A percentile compares a stretch with the other conserved stretches of the same genome.
These are phyloP conservation scores for Pholiota conissans DNA, from an alignment of 768 basidiomycete species.

Conservation along the genomic window DNA sequence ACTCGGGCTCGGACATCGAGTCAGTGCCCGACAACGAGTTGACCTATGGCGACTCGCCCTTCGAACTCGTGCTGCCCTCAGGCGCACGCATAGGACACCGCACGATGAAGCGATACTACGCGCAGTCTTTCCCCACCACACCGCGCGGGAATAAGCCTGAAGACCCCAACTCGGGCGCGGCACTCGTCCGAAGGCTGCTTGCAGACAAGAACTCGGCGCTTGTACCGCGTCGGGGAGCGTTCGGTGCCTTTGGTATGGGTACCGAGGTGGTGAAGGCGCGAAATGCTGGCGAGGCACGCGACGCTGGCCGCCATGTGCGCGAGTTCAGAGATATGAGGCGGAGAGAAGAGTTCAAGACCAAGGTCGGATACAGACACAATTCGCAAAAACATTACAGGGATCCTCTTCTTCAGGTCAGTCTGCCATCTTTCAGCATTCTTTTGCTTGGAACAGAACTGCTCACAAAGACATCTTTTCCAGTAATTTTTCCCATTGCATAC, in stretches of 20 bases:
- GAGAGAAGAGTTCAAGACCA: slow-evolving; percentile 83
- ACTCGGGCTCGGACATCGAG: slow-evolving; percentile 30
- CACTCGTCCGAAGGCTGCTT: slow-evolving; percentile 74
- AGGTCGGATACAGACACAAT: slow-evolving; percentile 78
- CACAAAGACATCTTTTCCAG: neutral
- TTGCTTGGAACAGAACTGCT: neutral
- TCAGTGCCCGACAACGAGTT: slow-evolving; percentile 52
- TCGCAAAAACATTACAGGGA: slow-evolving; percentile 88
- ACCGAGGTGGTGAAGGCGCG: slow-evolving; percentile 85
- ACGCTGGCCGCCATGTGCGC: slow-evolving; percentile 84
- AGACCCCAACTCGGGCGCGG: slow-evolving; percentile 72
- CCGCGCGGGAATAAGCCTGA: slow-evolving; percentile 42
- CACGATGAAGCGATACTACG: slow-evolving; percentile 81
- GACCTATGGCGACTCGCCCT: slow-evolving; percentile 75
- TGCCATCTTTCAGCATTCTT: neutral
- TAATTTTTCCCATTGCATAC: neutral
- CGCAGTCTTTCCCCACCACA: slow-evolving; percentile 66
- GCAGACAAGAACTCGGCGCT: slow-evolving; percentile 84
- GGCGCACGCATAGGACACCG: slow-evolving; percentile 93
- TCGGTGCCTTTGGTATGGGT: slow-evolving; percentile 82
- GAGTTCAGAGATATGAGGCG: slow-evolving; percentile 82
- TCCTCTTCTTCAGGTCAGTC: slow-evolving; percentile 33
- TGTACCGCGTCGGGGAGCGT: slow-evolving; percentile 82
- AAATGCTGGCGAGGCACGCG: slow-evolving; percentile 92
- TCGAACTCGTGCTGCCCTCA: slow-evolving; percentile 91